A percentile compares a stretch with the other conserved stretches of the same genome.
These are phyloP conservation scores for Salix purpurea DNA, from an alignment of 345 rosid species.

Conservation along the genomic window DNA sequence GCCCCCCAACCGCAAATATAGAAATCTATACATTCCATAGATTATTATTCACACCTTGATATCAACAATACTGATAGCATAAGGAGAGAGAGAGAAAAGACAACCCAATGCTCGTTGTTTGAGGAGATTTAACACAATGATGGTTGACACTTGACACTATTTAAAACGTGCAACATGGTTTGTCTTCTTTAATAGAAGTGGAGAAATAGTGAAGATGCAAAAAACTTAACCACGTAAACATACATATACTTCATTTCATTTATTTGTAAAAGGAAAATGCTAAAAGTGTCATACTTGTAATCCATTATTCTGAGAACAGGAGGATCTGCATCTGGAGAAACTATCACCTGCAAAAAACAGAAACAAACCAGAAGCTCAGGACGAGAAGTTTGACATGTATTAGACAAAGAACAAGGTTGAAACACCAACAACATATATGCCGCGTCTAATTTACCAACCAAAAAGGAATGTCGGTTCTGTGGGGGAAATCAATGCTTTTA, in stretches of 20 bases:
- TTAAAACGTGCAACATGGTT: neutral
- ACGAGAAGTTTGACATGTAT: neutral
- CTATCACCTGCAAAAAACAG: constrained; percentile 57
- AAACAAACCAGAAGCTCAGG: constrained; percentile 9
- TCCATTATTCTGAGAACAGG: constrained; percentile 92
- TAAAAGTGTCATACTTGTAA: constrained; percentile 49
- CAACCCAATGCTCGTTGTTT: too few species aligned
- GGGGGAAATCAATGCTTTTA: neutral
- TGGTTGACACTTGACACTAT: neutral
- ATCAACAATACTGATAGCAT: neutral
- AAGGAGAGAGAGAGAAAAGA: neutral
- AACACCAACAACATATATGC: neutral
- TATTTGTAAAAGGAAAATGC: neutral
- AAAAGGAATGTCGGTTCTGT: neutral
- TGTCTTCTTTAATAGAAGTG: neutral
- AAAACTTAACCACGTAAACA: neutral
- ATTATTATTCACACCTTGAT: neutral
- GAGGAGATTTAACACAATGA: neutral
- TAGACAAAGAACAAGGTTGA: neutral
- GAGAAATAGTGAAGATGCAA: neutral
- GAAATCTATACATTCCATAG: neutral
- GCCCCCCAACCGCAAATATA: neutral
- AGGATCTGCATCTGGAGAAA: constrained; percentile 93
- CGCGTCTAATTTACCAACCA: neutral
- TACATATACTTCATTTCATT: neutral